Evolutionary conservation across 106 monocot genomes (phyloP).

Genomic region (Ottelia alismoides): DNA sequence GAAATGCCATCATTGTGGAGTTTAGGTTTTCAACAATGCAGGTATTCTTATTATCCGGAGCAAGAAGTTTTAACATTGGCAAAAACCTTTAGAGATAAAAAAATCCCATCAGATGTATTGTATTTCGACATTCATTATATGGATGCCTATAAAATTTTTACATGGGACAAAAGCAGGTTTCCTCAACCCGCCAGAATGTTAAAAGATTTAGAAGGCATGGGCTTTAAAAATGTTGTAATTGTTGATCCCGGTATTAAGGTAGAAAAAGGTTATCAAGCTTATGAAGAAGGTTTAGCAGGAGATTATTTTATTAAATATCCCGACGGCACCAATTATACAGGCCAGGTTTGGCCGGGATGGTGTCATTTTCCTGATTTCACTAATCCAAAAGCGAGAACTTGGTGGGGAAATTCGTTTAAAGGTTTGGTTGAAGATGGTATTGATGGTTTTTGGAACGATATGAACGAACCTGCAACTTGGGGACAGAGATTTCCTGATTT

Average conservation of each 20-base stretch:
- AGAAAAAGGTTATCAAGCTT: conserved; percentile 26
- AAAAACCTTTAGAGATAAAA: conserved; percentile 35
- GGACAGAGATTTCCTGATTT: too few species aligned
- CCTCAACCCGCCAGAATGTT: conserved; percentile 44
- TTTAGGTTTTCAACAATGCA: conserved; percentile 83
- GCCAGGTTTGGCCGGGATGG: conserved; percentile 56
- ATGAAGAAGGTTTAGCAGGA: conserved; percentile 12
- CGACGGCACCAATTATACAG: conserved; percentile 25
- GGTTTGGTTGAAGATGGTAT: too few species aligned
- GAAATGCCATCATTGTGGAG: conserved; percentile 39
- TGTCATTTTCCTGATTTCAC: conserved; percentile 70
- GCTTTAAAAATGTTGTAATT: conserved; percentile 69
- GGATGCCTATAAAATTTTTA: conserved; percentile 77
- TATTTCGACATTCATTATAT: conserved; percentile 32
- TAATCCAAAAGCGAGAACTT: too few species aligned
- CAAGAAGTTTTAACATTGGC: conserved; percentile 47
- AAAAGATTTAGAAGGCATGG: conserved; percentile 39
- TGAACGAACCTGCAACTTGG: too few species aligned
- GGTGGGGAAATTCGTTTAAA: too few species aligned
- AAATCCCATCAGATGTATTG: conserved; percentile 13
- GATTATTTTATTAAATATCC: conserved; percentile 35
- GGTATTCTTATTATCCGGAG: conserved; percentile 57
- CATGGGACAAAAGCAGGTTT: conserved; percentile 64
- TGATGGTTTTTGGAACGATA: too few species aligned
- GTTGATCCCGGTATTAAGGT: conserved; percentile 76